These are phyloP conservation scores for Beauveria sp. DNA, from an alignment of 2,329 filamentous ascomycete species.

Conservation along the genomic window DNA sequence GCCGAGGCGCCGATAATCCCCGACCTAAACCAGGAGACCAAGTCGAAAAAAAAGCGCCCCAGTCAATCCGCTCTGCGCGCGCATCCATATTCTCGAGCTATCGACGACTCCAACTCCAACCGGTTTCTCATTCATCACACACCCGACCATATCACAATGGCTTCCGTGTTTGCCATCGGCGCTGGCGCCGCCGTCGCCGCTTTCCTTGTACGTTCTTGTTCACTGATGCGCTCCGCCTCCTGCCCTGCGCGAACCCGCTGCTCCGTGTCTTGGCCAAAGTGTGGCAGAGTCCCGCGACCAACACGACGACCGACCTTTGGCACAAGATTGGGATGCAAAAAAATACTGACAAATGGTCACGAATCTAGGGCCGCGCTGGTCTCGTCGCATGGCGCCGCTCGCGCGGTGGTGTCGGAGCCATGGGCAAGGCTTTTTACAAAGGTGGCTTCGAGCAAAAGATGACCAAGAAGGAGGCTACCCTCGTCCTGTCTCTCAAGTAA, in stretches of 20 bases:
- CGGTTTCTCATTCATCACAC: background rate
- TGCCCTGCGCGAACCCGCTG: background rate
- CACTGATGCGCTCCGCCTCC: background rate
- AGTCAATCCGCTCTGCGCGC: background rate
- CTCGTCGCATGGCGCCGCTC: slow-evolving; percentile 82
- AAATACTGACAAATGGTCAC: slow-evolving; percentile 11
- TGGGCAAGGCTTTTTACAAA: slow-evolving; percentile 94
- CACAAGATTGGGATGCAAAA: background rate
- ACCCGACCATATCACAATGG: slow-evolving; percentile 23
- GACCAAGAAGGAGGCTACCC: slow-evolving; percentile 81
- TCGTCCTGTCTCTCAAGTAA: slow-evolving; percentile 88
- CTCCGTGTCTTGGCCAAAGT: too few species aligned
- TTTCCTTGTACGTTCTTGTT: slow-evolving; percentile 35
- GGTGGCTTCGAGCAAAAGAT: slow-evolving; percentile 96
- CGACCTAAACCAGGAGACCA: background rate
- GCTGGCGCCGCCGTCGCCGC: slow-evolving; percentile 43
- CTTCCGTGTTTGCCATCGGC: slow-evolving; percentile 38
- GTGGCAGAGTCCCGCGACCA: too few species aligned
- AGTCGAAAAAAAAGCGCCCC: slow-evolving; percentile 3
- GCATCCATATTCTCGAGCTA: background rate
- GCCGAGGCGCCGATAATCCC: slow-evolving; percentile 3
- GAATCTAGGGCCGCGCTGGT: slow-evolving; percentile 76
- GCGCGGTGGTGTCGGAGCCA: slow-evolving; percentile 64
- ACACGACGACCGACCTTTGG: too few species aligned
- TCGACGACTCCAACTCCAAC: background rate